A percentile compares a stretch with the other conserved stretches of the same genome.
These are phyloP conservation scores for Psidium friedrichsthalianum DNA, from an alignment of 345 rosid species.

Conservation along the genomic window DNA sequence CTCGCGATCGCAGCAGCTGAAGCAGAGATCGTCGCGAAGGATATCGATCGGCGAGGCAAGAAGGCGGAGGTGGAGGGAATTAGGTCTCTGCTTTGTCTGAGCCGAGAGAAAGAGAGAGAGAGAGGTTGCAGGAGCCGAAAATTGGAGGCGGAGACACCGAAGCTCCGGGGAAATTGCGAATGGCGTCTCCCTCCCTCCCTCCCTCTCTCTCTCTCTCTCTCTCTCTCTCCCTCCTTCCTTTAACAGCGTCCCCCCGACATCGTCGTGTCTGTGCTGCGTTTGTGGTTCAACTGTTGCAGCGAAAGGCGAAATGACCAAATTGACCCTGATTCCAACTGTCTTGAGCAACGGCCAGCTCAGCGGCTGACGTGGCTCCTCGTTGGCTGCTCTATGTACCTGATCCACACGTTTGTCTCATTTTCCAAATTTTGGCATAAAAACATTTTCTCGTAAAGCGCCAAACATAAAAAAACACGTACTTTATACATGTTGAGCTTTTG, in stretches of 20 bases:
- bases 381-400: neutral
- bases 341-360: neutral
- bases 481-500: neutral
- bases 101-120: neutral
- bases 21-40: neutral
- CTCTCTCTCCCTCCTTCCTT: neutral
- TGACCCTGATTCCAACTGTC: neutral
- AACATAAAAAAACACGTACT: no score
- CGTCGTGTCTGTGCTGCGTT: neutral
- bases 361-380: neutral
- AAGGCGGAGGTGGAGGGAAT: neutral
- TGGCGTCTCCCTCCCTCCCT: neutral
- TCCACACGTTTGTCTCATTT: neutral
- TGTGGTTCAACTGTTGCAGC: neutral
- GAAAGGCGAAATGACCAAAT: neutral
- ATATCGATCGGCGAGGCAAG: neutral
- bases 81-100: neutral
- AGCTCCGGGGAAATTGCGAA: neutral
- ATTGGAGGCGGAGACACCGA: constrained; percentile 26
- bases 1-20: neutral
- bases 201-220: neutral
- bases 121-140: neutral
- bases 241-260: neutral
- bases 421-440: no score
- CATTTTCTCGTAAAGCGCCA: no score